These are phyloP conservation scores for Globisporangium radiosum DNA, from an alignment of 352 stramenopile species.

Conservation along the genomic window DNA sequence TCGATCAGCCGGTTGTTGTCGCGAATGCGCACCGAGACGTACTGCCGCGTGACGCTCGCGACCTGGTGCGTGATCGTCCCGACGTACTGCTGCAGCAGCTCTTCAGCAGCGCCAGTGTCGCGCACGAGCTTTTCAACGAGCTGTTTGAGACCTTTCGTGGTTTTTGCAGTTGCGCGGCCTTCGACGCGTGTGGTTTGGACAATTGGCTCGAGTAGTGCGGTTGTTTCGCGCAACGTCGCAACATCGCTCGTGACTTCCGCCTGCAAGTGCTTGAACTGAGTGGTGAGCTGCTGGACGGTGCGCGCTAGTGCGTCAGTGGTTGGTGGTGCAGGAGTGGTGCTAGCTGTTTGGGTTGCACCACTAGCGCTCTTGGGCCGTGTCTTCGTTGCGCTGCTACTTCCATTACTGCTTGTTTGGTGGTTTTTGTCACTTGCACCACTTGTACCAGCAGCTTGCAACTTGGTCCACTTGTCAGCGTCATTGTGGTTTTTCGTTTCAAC, in stretches of 20 bases:
- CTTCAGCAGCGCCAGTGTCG: conserved; percentile 56
- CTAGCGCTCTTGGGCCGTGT: no score
- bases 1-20: conserved; percentile 80
- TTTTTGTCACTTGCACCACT: no score
- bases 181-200: conserved; percentile 36
- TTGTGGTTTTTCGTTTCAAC: conserved; percentile 20
- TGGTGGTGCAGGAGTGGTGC: not conserved
- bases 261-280: conserved; percentile 32
- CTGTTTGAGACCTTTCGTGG: conserved; percentile 52
- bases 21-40: conserved; percentile 71
- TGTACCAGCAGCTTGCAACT: conserved; percentile 6
- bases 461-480: conserved; percentile 27
- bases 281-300: conserved; percentile 27
- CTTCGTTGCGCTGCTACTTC: no score
- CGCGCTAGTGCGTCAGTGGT: conserved; percentile 10
- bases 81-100: conserved; percentile 77
- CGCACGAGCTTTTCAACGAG: conserved; percentile 76
- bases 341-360: not conserved
- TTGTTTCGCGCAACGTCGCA: conserved; percentile 24
- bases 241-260: conserved; percentile 29
- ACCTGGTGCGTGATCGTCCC: conserved; percentile 83
- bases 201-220: conserved; percentile 36
- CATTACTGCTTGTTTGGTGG: not conserved
- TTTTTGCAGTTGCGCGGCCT: conserved; percentile 36
- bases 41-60: conserved; percentile 72